Conservation (phyloP, 2,329 filamentous ascomycete species). For the Arthroderma sp. region DNA sequence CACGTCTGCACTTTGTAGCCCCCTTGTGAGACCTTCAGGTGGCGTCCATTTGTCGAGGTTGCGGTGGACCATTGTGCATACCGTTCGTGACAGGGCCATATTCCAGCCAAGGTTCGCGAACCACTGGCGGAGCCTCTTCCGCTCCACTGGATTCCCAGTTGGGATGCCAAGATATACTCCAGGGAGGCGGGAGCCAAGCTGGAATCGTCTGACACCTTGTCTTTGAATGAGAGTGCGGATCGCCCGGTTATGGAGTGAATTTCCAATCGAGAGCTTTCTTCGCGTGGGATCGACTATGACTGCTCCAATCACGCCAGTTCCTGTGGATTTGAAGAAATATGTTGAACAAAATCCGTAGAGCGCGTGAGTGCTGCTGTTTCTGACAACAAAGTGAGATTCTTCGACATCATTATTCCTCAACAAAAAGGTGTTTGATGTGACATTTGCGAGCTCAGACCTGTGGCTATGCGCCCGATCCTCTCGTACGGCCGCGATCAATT, state of each 20-base stretch:
- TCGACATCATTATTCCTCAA: constrained; percentile 57
- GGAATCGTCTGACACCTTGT: constrained; percentile 61
- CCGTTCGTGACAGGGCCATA: constrained; percentile 46
- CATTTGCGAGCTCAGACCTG: constrained; percentile 54
- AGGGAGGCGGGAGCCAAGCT: constrained; percentile 68
- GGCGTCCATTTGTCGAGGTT: constrained; percentile 61
- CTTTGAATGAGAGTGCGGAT: constrained; percentile 61
- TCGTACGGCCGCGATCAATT: constrained; percentile 58
- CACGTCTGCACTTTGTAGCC: constrained; percentile 57
- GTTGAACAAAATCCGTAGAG: constrained; percentile 88
- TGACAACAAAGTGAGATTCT: constrained; percentile 79
- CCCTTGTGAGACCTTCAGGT: constrained; percentile 63
- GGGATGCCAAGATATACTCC: constrained; percentile 82
- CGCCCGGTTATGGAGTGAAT: constrained; percentile 76
- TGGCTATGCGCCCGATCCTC: constrained; percentile 49
- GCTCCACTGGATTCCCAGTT: constrained; percentile 46
- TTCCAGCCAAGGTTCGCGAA: constrained; percentile 89
- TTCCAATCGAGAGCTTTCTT: constrained; percentile 77
- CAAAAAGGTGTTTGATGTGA: constrained; percentile 63
- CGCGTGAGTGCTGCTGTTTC: constrained; percentile 82
- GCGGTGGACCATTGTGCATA: constrained; percentile 60
- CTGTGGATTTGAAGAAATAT: constrained; percentile 59
- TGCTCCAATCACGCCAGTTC: constrained; percentile 64
- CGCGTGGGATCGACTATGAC: constrained; percentile 82
- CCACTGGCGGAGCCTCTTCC: constrained; percentile 57